Percentiles rank a stretch among this genome's conserved stretches.
phyloP scores from a whole-genome alignment of 208 protist species.

The Leishmania turanica region DNA sequence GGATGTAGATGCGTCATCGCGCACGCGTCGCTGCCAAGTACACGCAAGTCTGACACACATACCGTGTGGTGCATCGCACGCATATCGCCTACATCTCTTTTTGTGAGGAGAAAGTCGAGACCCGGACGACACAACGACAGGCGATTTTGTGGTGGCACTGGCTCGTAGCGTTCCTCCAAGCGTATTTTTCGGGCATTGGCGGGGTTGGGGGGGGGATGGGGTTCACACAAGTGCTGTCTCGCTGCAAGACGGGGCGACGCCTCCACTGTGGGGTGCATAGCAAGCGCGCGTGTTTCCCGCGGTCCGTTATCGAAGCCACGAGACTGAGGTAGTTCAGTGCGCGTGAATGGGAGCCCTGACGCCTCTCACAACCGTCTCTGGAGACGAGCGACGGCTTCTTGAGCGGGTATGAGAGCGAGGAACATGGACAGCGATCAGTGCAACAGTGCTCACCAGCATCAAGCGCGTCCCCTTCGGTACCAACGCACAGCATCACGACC shows the following conservation, averaged over 20 bases:
- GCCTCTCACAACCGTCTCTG: neutral
- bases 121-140: neutral
- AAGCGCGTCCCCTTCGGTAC: neutral
- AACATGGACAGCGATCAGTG: neutral
- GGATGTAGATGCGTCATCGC: neutral
- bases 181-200: neutral
- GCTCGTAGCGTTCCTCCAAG: neutral
- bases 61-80: neutral
- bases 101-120: neutral
- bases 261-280: neutral
- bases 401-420: neutral
- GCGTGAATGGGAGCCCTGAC: neutral
- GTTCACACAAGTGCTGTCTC: neutral
- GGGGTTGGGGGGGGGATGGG: neutral
- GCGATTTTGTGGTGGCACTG: neutral
- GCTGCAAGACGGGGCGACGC: neutral
- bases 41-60: neutral
- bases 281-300: neutral
- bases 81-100: neutral
- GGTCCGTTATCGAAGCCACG: neutral
- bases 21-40: neutral
- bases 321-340: neutral
- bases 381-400: neutral
- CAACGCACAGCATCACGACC: neutral
- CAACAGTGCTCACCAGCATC: neutral